A percentile compares a stretch with the other conserved stretches of the same genome.
Conservation (phyloP, 1,139 yeast species). For the Protomyces macrosporus region DNA sequence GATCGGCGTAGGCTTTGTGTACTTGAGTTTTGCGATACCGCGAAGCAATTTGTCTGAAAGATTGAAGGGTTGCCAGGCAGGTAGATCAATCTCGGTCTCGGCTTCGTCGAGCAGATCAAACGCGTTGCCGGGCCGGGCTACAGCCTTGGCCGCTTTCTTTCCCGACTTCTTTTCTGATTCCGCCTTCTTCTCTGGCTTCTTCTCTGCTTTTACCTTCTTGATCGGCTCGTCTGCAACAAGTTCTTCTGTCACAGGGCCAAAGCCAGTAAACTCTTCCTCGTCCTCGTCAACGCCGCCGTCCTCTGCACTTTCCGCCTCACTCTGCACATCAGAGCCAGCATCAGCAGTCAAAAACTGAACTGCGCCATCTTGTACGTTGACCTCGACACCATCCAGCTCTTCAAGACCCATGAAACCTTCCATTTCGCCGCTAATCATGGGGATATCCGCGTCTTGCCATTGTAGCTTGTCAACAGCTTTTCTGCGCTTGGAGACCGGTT, state of each 20-base stretch:
- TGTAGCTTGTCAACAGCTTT: neutral
- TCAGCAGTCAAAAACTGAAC: conserved; percentile 38
- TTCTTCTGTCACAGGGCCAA: neutral
- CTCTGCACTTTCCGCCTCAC: conserved; percentile 32
- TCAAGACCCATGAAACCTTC: conserved; percentile 90
- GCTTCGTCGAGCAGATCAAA: conserved; percentile 40
- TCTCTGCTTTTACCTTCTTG: conserved; percentile 10
- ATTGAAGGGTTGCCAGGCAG: conserved; percentile 52
- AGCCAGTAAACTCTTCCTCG: conserved; percentile 27
- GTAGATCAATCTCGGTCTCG: conserved; percentile 45
- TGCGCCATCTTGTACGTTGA: conserved; percentile 43
- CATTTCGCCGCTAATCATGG: conserved; percentile 52
- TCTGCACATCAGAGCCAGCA: conserved; percentile 34
- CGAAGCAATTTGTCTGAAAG: conserved; percentile 54
- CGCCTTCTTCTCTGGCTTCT: conserved; percentile 18
- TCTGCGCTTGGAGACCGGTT: neutral
- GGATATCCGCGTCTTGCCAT: neutral
- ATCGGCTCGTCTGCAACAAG: conserved; percentile 24
- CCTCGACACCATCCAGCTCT: conserved; percentile 89
- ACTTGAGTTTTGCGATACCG: conserved; percentile 58
- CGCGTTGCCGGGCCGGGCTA: conserved; percentile 18
- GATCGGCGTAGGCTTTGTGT: conserved; percentile 71
- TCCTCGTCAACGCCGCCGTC: conserved; percentile 22
- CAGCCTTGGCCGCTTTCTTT: conserved; percentile 8
- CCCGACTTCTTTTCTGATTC: conserved; percentile 7